A percentile compares a stretch with the other conserved stretches of the same genome.
These are phyloP conservation scores for Hypericum perforatum DNA, from an alignment of 345 rosid genomes.

Conservation along the genomic window DNA sequence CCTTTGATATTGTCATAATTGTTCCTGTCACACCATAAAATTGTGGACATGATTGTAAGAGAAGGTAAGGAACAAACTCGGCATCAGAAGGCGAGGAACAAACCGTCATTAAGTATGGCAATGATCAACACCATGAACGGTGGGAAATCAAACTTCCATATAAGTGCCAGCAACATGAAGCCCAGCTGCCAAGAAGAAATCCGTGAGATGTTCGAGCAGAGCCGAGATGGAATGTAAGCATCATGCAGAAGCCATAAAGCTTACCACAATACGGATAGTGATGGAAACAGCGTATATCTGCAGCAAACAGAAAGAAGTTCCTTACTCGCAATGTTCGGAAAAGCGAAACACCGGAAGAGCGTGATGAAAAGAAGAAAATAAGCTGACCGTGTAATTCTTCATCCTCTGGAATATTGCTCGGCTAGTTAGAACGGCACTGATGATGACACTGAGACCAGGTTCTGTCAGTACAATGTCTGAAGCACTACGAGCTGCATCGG, in stretches of 20 bases:
- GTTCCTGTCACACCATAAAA: conserved; percentile 26
- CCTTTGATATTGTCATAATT: conserved; percentile 57
- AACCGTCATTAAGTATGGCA: conserved; percentile 50
- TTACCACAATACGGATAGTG: conserved; percentile 79
- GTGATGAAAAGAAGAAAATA: not conserved
- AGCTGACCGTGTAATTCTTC: conserved; percentile 61
- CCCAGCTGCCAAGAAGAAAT: conserved; percentile 36
- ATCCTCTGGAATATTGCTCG: conserved; percentile 59
- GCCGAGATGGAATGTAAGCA: not conserved
- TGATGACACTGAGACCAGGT: conserved; percentile 62
- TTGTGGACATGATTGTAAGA: not conserved
- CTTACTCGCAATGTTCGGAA: too few species aligned
- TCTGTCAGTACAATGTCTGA: conserved; percentile 41
- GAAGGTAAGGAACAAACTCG: not conserved
- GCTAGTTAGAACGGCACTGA: conserved; percentile 56
- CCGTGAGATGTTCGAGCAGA: not conserved
- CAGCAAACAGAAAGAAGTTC: conserved; percentile 2
- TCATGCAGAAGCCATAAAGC: conserved; percentile 7
- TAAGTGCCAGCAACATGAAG: conserved; percentile 56
- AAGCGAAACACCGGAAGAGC: not conserved
- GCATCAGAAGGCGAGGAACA: not conserved
- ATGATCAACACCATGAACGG: conserved; percentile 63
- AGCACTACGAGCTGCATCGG: too few species aligned
- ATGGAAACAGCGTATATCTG: conserved; percentile 89
- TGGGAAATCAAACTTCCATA: conserved; percentile 60